Percentiles rank a stretch among this genome's conserved stretches.
Evolutionary conservation across 2,329 filamentous ascomycete species (phyloP).

Genomic region (Neoarthrinium moseri): DNA sequence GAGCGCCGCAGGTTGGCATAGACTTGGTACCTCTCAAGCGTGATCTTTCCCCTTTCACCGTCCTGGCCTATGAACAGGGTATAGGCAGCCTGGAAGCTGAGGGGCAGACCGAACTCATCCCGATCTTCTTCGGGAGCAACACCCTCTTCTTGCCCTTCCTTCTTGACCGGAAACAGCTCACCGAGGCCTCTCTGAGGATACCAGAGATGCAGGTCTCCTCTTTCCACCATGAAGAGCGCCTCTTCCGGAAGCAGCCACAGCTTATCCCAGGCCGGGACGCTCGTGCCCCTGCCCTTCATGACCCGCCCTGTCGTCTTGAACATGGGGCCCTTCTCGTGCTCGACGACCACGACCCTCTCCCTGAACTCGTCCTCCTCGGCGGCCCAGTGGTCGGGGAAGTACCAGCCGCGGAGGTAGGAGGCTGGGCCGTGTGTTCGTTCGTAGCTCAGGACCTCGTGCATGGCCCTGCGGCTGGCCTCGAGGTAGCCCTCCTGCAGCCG

Average conservation of each 20-base stretch:
- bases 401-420: slow-evolving; percentile 67
- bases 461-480: slow-evolving; percentile 77
- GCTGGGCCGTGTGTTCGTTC: slow-evolving; percentile 72
- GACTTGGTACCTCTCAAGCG: slow-evolving; percentile 81
- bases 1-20: slow-evolving; percentile 80
- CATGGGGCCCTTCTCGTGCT: slow-evolving; percentile 66
- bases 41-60: slow-evolving; percentile 56
- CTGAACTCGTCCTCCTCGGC: slow-evolving; percentile 25
- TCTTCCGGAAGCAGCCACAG: slow-evolving; percentile 91
- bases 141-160: slow-evolving; percentile 28
- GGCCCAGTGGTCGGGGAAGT: slow-evolving; percentile 63
- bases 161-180: slow-evolving; percentile 40
- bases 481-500: slow-evolving; percentile 75
- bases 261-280: slow-evolving; percentile 55
- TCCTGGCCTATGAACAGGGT: slow-evolving; percentile 76
- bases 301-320: slow-evolving; percentile 75
- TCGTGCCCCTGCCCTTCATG: slow-evolving; percentile 51
- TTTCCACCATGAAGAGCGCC: slow-evolving; percentile 82
- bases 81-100: slow-evolving; percentile 91
- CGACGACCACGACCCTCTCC: slow-evolving; percentile 63
- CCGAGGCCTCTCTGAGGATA: slow-evolving; percentile 65
- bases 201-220: slow-evolving; percentile 83
- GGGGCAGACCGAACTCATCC: slow-evolving; percentile 61
- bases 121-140: slow-evolving; percentile 46
- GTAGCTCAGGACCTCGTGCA: slow-evolving; percentile 82